phyloP scores from a whole-genome alignment of 176 grass and related monocot genomes.

The Raddia distichophylla region DNA sequence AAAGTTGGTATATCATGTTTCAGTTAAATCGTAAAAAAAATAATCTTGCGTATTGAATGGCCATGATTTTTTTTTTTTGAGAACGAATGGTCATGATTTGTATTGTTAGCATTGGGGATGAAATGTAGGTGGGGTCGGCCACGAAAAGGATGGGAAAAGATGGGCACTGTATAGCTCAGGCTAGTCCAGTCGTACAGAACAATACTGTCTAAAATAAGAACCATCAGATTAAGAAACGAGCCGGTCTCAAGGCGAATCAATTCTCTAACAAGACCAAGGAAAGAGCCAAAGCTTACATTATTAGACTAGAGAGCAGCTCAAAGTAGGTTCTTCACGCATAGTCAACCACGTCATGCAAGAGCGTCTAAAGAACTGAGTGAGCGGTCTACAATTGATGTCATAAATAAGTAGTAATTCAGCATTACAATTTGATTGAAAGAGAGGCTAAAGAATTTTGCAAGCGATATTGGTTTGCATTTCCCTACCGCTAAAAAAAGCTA shows the following conservation, averaged over 20 bases:
- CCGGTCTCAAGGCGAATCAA: too few relatives aligned
- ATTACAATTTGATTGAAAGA: background rate
- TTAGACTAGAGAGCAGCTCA: background rate
- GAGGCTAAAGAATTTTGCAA: background rate
- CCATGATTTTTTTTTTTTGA: too few relatives aligned
- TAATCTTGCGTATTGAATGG: too few relatives aligned
- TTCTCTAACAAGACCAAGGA: background rate
- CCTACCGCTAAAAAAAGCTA: background rate
- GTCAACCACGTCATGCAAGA: background rate
- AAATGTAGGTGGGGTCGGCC: too few relatives aligned
- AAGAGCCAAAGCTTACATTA: background rate
- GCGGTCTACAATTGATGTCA: background rate
- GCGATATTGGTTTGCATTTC: background rate
- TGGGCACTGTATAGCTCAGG: too few relatives aligned
- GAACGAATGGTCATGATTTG: too few relatives aligned
- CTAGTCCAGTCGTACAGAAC: too few relatives aligned
- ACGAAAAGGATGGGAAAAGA: too few relatives aligned
- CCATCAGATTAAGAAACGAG: background rate
- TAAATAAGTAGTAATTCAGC: background rate
- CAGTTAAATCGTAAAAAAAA: too few relatives aligned
- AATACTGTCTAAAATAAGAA: background rate
- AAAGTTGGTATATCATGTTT: too few relatives aligned
- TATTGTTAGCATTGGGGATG: too few relatives aligned
- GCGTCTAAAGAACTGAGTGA: background rate
- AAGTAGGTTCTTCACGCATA: background rate